These are phyloP conservation scores for Alternaria triticina DNA, from an alignment of 2,329 filamentous ascomycete species.

Conservation along the genomic window DNA sequence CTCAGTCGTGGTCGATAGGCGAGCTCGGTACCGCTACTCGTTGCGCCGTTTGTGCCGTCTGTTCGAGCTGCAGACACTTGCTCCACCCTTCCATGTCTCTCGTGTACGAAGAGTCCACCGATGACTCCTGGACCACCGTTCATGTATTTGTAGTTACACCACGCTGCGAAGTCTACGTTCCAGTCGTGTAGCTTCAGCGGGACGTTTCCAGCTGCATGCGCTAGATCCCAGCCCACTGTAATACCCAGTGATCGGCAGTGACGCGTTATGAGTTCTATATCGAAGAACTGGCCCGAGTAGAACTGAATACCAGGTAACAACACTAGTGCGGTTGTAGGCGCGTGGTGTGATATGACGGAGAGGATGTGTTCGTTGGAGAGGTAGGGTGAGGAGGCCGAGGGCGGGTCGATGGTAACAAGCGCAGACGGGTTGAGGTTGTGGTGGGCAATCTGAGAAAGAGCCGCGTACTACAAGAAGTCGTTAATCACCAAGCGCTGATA, in stretches of 20 bases:
- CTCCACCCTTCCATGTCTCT: conserved; percentile 69
- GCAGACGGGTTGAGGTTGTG: conserved; percentile 69
- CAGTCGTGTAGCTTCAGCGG: conserved; percentile 81
- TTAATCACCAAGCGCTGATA: not conserved
- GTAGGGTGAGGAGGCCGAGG: conserved; percentile 59
- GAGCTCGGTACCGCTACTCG: conserved; percentile 43
- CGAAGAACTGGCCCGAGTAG: conserved; percentile 88
- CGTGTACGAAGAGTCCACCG: conserved; percentile 80
- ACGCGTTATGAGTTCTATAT: conserved; percentile 79
- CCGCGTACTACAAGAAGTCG: conserved; percentile 67
- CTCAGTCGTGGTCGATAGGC: conserved; percentile 70
- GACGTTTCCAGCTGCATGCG: conserved; percentile 86
- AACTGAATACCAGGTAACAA: conserved; percentile 89
- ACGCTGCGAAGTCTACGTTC: conserved; percentile 89
- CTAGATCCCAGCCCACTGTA: conserved; percentile 84
- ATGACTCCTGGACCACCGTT: conserved; percentile 85
- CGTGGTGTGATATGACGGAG: conserved; percentile 75
- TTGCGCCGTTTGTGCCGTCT: conserved; percentile 28
- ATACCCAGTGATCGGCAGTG: conserved; percentile 76
- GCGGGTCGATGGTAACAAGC: conserved; percentile 75
- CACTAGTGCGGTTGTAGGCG: conserved; percentile 73
- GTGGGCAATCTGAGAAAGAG: conserved; percentile 80
- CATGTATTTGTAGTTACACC: conserved; percentile 96
- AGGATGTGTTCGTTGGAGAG: conserved; percentile 76
- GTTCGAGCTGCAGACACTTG: conserved; percentile 1